Percentiles rank a stretch among this genome's conserved stretches.
Conservation (phyloP, 768 basidiomycete genomes). For the Macrolepiota fuliginosa region DNA sequence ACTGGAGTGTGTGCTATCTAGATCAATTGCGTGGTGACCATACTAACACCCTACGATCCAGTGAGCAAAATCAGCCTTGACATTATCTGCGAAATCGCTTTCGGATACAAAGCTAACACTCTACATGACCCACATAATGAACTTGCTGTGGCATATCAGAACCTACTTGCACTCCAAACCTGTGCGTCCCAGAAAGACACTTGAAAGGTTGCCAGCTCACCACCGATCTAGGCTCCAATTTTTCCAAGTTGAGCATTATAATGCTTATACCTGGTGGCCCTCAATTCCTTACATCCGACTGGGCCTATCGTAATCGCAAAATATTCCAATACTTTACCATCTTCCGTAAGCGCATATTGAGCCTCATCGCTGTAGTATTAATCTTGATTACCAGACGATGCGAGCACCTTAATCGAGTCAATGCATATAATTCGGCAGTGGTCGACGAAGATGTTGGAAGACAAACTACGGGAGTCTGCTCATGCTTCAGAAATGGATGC, state of each 20-base stretch:
- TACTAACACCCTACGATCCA: slow-evolving; percentile 8
- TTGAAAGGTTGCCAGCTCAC: neutral
- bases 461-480: slow-evolving; percentile 27
- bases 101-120: slow-evolving; percentile 35
- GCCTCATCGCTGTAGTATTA: neutral
- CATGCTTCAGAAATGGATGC: slow-evolving; percentile 25
- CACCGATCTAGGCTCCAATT: slow-evolving; percentile 21
- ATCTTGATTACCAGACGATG: neutral
- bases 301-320: slow-evolving; percentile 25
- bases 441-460: slow-evolving; percentile 29
- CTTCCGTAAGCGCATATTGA: slow-evolving; percentile 14
- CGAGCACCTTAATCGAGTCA: slow-evolving; percentile 23
- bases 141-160: slow-evolving; percentile 35
- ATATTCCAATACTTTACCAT: slow-evolving; percentile 15
- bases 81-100: slow-evolving; percentile 39
- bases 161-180: slow-evolving; percentile 29
- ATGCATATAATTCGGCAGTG: slow-evolving; percentile 32
- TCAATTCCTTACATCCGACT: slow-evolving; percentile 22
- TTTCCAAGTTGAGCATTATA: slow-evolving; percentile 27
- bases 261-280: slow-evolving; percentile 28
- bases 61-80: slow-evolving; percentile 41
- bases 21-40: too few species aligned
- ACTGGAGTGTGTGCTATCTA: slow-evolving; percentile 37
- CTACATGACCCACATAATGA: slow-evolving; percentile 35
- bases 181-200: slow-evolving; percentile 18